A percentile compares a stretch with the other conserved stretches of the same genome.
Conservation (phyloP, 2,329 filamentous ascomycete species). For the Geosmithia flava region DNA sequence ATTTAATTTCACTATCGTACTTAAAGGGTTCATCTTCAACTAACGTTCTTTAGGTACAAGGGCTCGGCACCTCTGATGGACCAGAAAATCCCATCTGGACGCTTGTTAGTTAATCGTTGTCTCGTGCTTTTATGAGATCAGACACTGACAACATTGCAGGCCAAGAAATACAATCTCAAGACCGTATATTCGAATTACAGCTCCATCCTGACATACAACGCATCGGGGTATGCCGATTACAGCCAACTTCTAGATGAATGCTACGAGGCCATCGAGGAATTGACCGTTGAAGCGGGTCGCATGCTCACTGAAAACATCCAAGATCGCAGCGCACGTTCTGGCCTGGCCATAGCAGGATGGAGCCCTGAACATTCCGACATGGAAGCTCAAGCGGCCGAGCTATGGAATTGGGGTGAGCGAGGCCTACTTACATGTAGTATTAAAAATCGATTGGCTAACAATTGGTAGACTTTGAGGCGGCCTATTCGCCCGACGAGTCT, state of each 20-base stretch:
- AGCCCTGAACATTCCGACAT: slow-evolving; percentile 36
- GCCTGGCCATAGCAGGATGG: slow-evolving; percentile 41
- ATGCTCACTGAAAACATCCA: slow-evolving; percentile 43
- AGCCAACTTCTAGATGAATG: slow-evolving; percentile 31
- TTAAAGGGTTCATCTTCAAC: not conserved
- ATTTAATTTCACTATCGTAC: not conserved
- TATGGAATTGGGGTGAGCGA: slow-evolving; percentile 1
- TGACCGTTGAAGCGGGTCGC: slow-evolving; percentile 36
- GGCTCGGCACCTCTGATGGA: slow-evolving; percentile 7
- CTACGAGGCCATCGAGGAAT: slow-evolving; percentile 26
- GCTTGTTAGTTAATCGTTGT: slow-evolving; percentile 12
- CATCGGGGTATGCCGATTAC: slow-evolving; percentile 36
- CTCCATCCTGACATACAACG: slow-evolving; percentile 42
- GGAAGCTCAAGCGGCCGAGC: slow-evolving; percentile 32
- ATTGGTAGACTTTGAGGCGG: slow-evolving; percentile 42
- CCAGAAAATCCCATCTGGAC: slow-evolving; percentile 51
- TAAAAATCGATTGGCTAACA: not conserved
- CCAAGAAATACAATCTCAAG: slow-evolving; percentile 37
- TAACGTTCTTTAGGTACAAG: slow-evolving; percentile 11
- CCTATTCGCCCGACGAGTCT: slow-evolving; percentile 40
- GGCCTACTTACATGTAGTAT: too few species aligned
- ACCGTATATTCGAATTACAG: slow-evolving; percentile 39
- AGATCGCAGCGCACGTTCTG: slow-evolving; percentile 41
- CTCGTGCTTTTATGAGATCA: not conserved
- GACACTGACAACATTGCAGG: slow-evolving; percentile 8